Evolutionary conservation across 495 filamentous ascomycete genomes (phyloP), one percentile per base, ranked within the genome.

Genomic region (Penicillium antarcticum): DNA sequence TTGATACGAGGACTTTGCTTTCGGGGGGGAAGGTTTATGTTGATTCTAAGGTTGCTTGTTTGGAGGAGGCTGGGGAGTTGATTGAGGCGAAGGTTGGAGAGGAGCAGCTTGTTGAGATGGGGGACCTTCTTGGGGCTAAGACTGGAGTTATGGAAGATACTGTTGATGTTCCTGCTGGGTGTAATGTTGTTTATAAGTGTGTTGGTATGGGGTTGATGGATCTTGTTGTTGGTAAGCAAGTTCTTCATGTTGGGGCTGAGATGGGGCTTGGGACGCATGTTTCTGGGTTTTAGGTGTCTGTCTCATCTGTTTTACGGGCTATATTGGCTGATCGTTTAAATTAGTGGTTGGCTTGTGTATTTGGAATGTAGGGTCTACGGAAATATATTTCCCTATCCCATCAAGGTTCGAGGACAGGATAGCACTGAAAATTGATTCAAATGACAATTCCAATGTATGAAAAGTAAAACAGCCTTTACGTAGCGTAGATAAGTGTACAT

Each of bases 61-160:
- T 96, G 55, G 81, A 84, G 60, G 92, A 97, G 61, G 85, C 92
- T 0, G 94, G 94, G 2, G 94, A 98, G 75, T 69, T 98, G 46
- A 89, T 92, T 32, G 80, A 85, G 54, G 89, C 88, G 0, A 80
- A 80, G 7, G 63, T 97, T 5, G 65, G 67, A 31, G 76, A 82
- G 5, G 76, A 80, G 16, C 82, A 95, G 53, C 70, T 97, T 24
- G 80, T 92, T 7, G 92, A 98, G 77, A 77, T 91, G 33, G 92
- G 92, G 1, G 91, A 95, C 60, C 57, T 96, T 50, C 77, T 91
- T 41, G 86, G 87, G 75, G 57, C 68, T 13, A 31, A 21, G 4
- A 48, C 55, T 66, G 51, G 62, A 67, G 37, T 55, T 35, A 38
- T 55, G 34, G 45, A 32, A 0, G 53, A 53, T 5, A 10, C 56